Conservation (phyloP, 140 eudicot genomes). For the Flaveria floridana region DNA sequence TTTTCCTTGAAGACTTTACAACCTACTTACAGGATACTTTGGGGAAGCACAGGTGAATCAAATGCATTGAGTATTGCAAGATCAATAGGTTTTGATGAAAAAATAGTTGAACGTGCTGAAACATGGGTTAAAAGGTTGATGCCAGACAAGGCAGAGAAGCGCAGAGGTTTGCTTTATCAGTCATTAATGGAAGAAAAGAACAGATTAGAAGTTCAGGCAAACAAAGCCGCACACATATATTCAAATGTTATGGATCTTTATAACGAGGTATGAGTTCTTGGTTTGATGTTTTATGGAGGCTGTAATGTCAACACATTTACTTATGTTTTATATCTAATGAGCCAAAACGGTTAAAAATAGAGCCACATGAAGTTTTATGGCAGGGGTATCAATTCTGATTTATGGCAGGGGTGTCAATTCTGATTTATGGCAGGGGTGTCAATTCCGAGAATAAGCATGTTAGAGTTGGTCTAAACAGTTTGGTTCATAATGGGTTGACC, state of each 20-base stretch:
- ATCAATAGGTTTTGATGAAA: constrained; percentile 72
- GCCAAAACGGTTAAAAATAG: not conserved
- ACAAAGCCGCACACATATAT: constrained; percentile 58
- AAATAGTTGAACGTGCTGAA: constrained; percentile 63
- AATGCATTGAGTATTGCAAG: constrained; percentile 84
- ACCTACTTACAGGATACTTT: constrained; percentile 84
- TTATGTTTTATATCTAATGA: not conserved
- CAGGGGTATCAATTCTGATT: no score
- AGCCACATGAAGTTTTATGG: not conserved
- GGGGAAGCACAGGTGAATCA: constrained; percentile 95
- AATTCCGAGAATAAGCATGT: not conserved
- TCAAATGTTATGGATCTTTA: constrained; percentile 61
- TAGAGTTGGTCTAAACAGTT: not conserved
- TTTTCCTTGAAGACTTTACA: constrained; percentile 75
- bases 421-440: not conserved
- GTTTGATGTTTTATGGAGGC: constrained; percentile 10
- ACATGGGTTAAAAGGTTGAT: constrained; percentile 68
- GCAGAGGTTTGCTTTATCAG: constrained; percentile 66
- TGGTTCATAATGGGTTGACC: not conserved
- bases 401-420: not conserved
- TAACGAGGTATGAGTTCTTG: constrained; percentile 59
- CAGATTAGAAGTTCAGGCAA: constrained; percentile 59
- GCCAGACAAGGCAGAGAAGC: constrained; percentile 79
- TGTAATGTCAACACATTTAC: not conserved
- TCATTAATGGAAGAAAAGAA: constrained; percentile 76